Conservation (phyloP, 352 stramenopile species). For the Saprolegnia diclina region DNA sequence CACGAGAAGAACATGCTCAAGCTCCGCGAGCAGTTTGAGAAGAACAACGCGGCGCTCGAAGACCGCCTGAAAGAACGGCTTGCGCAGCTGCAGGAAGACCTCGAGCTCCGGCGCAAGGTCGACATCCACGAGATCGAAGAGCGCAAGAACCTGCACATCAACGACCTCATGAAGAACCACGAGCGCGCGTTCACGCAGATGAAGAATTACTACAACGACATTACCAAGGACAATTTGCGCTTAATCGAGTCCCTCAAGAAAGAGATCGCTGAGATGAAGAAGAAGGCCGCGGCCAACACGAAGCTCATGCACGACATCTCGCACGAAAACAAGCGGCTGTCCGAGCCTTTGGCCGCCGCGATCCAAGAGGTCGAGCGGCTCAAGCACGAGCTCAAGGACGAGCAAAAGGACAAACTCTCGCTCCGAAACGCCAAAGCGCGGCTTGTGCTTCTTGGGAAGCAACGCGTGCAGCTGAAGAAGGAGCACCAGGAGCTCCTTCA, state of each 20-base stretch:
- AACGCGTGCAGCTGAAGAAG: constrained; percentile 58
- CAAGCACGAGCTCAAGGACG: constrained; percentile 83
- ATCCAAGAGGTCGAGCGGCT: constrained; percentile 87
- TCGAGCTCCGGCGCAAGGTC: constrained; percentile 89
- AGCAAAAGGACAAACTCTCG: constrained; percentile 89
- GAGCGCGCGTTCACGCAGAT: constrained; percentile 91
- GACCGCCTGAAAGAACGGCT: constrained; percentile 65
- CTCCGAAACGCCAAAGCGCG: constrained; percentile 85
- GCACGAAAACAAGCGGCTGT: constrained; percentile 90
- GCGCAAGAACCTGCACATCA: constrained; percentile 94
- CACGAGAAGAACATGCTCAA: constrained; percentile 92
- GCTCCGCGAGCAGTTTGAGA: constrained; percentile 87
- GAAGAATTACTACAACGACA: constrained; percentile 96
- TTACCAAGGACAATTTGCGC: constrained; percentile 90
- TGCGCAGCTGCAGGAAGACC: constrained; percentile 65
- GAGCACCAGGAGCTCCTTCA: constrained; percentile 60
- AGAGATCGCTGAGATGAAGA: constrained; percentile 91
- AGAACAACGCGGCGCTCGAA: constrained; percentile 71
- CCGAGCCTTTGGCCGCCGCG: constrained; percentile 76
- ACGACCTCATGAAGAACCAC: constrained; percentile 93
- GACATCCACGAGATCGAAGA: constrained; percentile 93
- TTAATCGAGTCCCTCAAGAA: constrained; percentile 91
- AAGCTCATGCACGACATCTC: constrained; percentile 91
- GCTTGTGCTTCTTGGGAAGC: constrained; percentile 65
- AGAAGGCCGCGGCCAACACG: constrained; percentile 85